Conservation (phyloP, 345 rosid genomes). For the Lagerstroemia speciosa region DNA sequence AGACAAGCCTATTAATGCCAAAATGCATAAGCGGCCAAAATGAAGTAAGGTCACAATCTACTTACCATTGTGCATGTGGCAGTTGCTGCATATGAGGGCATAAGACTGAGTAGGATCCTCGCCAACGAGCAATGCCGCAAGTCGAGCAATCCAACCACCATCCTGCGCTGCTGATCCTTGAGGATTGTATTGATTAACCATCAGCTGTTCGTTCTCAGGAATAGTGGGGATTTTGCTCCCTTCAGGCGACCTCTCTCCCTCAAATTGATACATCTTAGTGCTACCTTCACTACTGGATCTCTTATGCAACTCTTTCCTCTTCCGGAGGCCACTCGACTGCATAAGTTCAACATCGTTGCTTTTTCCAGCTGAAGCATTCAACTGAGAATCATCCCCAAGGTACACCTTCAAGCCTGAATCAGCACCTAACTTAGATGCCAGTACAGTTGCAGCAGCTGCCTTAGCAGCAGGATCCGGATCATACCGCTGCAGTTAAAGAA, state of each 20-base stretch:
- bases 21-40: no score
- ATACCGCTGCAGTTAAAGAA: conserved; percentile 54
- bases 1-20: no score
- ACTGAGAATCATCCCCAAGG: conserved; percentile 54
- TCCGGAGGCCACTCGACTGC: conserved; percentile 63
- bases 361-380: conserved; percentile 36
- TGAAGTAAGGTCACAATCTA: background rate
- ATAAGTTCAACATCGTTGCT: conserved; percentile 54
- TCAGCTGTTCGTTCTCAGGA: conserved; percentile 39
- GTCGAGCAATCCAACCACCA: conserved; percentile 83
- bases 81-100: conserved; percentile 89
- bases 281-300: conserved; percentile 46
- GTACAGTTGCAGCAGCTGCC: conserved; percentile 93
- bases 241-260: conserved; percentile 26
- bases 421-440: conserved; percentile 91
- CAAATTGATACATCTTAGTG: conserved; percentile 26
- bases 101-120: conserved; percentile 91
- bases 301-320: conserved; percentile 46
- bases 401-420: conserved; percentile 82
- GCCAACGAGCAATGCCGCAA: conserved; percentile 92
- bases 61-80: conserved; percentile 94
- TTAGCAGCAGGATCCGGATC: conserved; percentile 97
- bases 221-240: conserved; percentile 12
- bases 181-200: conserved; percentile 54
- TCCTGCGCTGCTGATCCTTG: conserved; percentile 43